Base-by-base conservation (phyloP, 1,284 basidiomycete species). In the Heterobasidion occidentale region DNA sequence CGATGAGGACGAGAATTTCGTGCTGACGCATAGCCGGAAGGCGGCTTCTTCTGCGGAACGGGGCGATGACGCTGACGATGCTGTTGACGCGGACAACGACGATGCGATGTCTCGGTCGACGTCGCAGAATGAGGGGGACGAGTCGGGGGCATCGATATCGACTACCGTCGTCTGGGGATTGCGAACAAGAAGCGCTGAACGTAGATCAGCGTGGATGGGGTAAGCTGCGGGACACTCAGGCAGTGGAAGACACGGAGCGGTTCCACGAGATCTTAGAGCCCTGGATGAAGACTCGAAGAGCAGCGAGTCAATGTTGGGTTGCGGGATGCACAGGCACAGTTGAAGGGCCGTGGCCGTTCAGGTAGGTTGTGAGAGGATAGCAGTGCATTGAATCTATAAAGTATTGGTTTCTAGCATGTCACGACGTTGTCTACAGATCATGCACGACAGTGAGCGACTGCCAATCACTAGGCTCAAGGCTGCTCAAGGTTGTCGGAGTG, bases 1-100 rank as follows among this genome's bases (percentile, higher is more conserved):
- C 65, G 84, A 85, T 53, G 86, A 88, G 63, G 86, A 87, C 53
- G 83, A 86, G 57, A 83, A 85, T 55, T 83, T 86, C 53, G 12
- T 67, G 15, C 55, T 58, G 36, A 50, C 58, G 11, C 38, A 42
- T n/a, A 42, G n/a, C n/a, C 38, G 6, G 14, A 47, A 33, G 46
- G 46, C 11, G 27, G 3, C 27, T 47, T 11, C 11, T 47, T 33
- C 27, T 11, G 12, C 36, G 52, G 27, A 35, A 20, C 50, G 48
- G 11, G 61, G 53, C 7, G 56, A 53, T 35, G 53, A 49, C 11
- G 48, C 53, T 11, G 49, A 36, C 51, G 55, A 53, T 27, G 27
- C 27, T 27, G 27, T 27, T 27, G 27, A 27, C 5, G 27, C 27
- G 27, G 27, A 27, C 11, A 61, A 59, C 33, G 61, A 61, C 33